Conservation (phyloP, 2,329 filamentous ascomycete species). For the Diaporthe vaccinii region DNA sequence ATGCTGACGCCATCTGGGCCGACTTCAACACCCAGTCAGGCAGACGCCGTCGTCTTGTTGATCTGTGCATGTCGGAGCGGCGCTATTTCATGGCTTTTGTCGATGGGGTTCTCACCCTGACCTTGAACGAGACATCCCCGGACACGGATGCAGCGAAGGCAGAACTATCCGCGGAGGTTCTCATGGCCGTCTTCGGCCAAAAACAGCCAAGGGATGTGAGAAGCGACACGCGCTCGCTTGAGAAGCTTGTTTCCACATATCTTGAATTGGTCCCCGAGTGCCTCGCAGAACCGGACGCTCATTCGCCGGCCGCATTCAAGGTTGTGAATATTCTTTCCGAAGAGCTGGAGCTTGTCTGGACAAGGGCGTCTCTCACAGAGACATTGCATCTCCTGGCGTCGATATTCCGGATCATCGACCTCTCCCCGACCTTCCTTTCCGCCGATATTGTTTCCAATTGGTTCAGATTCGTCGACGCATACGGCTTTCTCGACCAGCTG, state of each 20-base stretch:
- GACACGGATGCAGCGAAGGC: constrained; percentile 42
- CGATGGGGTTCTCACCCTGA: constrained; percentile 67
- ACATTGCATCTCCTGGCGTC: constrained; percentile 80
- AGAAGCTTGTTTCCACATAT: constrained; percentile 63
- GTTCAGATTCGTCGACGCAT: constrained; percentile 80
- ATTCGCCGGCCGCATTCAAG: constrained; percentile 60
- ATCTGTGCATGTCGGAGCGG: constrained; percentile 79
- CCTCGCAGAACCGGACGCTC: constrained; percentile 63
- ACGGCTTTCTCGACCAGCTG: constrained; percentile 78
- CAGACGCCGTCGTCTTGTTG: constrained; percentile 76
- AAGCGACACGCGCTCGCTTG: constrained; percentile 47
- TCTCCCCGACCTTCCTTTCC: constrained; percentile 68
- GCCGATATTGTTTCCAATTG: constrained; percentile 74
- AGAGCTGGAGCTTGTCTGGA: constrained; percentile 70
- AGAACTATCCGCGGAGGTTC: constrained; percentile 42
- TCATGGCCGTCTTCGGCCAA: constrained; percentile 43
- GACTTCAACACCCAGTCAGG: constrained; percentile 74
- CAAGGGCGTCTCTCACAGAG: constrained; percentile 75
- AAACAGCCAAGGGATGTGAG: constrained; percentile 17
- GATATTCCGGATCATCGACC: constrained; percentile 77
- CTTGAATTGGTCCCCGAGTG: constrained; percentile 61
- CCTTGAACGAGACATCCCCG: constrained; percentile 55
- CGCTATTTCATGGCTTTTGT: constrained; percentile 75
- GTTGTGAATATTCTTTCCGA: constrained; percentile 56
- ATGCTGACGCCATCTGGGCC: constrained; percentile 67